Base-by-base conservation (phyloP, 2,329 filamentous ascomycete species). In the Cladophialophora carrionii region DNA sequence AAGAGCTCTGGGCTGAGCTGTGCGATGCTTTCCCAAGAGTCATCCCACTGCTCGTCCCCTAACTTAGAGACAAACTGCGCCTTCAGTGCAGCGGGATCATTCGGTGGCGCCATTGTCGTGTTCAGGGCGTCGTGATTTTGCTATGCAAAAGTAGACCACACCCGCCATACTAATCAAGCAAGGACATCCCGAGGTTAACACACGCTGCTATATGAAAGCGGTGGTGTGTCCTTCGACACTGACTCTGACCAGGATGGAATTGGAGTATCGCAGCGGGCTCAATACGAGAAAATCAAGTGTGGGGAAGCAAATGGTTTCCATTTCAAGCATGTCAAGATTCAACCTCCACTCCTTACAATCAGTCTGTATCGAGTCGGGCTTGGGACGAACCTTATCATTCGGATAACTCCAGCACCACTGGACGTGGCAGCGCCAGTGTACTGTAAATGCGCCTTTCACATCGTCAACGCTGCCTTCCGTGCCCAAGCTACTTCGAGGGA, bases 1-100 rank as follows among this genome's bases (percentile, higher is more conserved):
- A 66, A 64, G 6, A 64, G 56, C 24, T 64, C 62, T 6, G 59
- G 67, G 43, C 64, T 65, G 49, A 67, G 57, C 59, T 62, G 59
- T 34, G 64, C 62, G 32, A 69, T 64, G 52, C 62, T 66, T 10
- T 67, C 62, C 67, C 67, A 69, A 12, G 61, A 60, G 41, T 66
- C 61, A 26, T 66, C 62, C 62, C 64, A 69, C 48, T 66, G 58
- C 8, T 48, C 63, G 32, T 64, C 62, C 7, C 63, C 61, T 22
- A 62, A 34, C 22, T 64, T 51, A 32, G 43, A 41, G 22, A 63
- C 48, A 55, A 65, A 63, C 26, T 55, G 34, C 48, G 57, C 32
- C 46, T 63, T 68, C 52, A 68, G 6, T 37, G 56, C 53, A 4
- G 63, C 34, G 24, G 63, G 32, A 9, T 58, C 57, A 10, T 58